These are phyloP conservation scores for Rhizoclosmatium sp. DNA, from an alignment of 192 early-diverging fungal species.

Conservation along the genomic window DNA sequence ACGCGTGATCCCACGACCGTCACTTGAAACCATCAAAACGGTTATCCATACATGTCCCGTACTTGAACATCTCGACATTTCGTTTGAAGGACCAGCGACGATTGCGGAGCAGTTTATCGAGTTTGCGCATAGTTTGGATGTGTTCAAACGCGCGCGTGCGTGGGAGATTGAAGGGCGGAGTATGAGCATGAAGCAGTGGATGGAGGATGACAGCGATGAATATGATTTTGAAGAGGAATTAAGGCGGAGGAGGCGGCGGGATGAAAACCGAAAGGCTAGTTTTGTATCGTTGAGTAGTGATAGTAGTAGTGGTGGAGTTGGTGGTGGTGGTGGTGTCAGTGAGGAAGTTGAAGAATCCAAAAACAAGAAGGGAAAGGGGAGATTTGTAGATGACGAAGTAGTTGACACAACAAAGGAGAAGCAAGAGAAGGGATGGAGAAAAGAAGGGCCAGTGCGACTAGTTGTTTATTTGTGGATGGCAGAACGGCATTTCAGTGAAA, in stretches of 20 bases:
- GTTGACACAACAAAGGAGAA: neutral
- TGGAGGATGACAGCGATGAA: neutral
- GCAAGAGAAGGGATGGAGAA: neutral
- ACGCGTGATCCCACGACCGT: slow-evolving; percentile 9
- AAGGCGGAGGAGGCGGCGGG: neutral
- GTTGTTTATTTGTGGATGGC: slow-evolving; percentile 29
- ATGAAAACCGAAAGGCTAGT: neutral
- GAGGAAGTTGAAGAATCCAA: neutral
- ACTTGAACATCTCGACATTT: slow-evolving; percentile 21
- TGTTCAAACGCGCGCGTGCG: neutral
- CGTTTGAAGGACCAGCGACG: neutral
- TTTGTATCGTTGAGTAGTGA: too few relatives aligned
- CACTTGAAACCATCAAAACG: neutral
- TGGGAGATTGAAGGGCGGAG: neutral
- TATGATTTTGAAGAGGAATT: neutral
- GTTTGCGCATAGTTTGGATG: slow-evolving; percentile 5
- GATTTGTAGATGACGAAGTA: too few relatives aligned
- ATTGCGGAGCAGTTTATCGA: slow-evolving; percentile 11
- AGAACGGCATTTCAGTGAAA: slow-evolving; percentile 6
- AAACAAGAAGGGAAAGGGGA: neutral
- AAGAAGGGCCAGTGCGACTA: neutral
- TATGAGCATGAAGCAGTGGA: neutral
- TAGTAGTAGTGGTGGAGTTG: neutral
- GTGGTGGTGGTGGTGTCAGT: neutral
- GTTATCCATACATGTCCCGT: slow-evolving; percentile 5